Evolutionary conservation across 2,329 filamentous ascomycete genomes (phyloP), one percentile per base, ranked within the genome.

Genomic region (Fusarium secorum): DNA sequence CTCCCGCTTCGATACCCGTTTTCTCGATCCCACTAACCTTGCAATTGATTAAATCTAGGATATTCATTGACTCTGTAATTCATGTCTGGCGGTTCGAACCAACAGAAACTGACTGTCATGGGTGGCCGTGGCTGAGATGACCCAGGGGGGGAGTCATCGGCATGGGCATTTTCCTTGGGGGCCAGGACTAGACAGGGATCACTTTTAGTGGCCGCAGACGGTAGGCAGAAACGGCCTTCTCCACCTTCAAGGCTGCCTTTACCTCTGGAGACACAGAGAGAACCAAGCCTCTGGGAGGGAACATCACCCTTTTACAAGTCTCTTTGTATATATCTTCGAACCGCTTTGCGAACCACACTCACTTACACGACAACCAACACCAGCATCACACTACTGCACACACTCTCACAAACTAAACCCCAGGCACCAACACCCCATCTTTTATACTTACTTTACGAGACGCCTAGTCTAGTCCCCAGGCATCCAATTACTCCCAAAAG

Each of bases 191-290:
- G 45, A 51, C 64, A 71, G 49, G 68, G 65, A 22, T 59, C 24
- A 1, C 20, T 28, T 35, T 54, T 72, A 71, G 68, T 72, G 69
- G 70, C 64, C 59, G 67, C 26, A 42, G 46, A 46, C 42, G 65
- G 74, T 76, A 75, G 74, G 74, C 74, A 75, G 74, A 75, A 75
- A 76, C 74, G 66, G 64, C 69, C 48, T 24, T 38, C 64, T 57
- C 64, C 67, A 70, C 66, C 64, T 44, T 67, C 55, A 65, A 66
- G 70, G 64, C 70, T 73, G 67, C 58, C 64, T 73, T 67, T 39
- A 15, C 17, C n/a, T n/a, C n/a, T n/a, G 7, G 8, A 20, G n/a
- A 48, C 44, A 28, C 15, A 33, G 28, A 18, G 33, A 33, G 41
- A 41, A 33, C 68, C 66, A 70, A 70, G 66, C 64, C 62, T 71